phyloP scores from a whole-genome alignment of 805 yeast genomes.

The Sugiyamaella chiloensis region DNA sequence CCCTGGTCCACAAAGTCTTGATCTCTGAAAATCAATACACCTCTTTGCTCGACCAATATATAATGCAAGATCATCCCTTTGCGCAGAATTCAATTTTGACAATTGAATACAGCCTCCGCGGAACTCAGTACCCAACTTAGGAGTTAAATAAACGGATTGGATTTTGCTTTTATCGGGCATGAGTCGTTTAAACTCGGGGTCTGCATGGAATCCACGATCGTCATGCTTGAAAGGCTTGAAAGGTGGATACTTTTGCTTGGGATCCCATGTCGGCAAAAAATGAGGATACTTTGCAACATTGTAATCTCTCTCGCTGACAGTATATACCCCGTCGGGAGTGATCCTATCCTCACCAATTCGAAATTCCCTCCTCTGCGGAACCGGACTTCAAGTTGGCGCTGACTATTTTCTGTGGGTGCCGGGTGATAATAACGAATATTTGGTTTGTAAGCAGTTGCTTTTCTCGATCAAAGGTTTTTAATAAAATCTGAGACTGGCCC shows the following conservation, averaged over 20 bases:
- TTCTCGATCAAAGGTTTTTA: no score
- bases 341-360: neutral
- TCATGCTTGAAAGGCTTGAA: neutral
- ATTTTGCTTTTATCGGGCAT: neutral
- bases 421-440: no score
- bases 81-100: slow-evolving; percentile 49
- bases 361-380: no score
- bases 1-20: slow-evolving; percentile 56
- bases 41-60: slow-evolving; percentile 60
- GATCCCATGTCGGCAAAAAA: neutral
- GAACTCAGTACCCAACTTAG: slow-evolving; percentile 67
- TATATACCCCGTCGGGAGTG: neutral
- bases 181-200: neutral
- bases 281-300: neutral
- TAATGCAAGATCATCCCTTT: slow-evolving; percentile 66
- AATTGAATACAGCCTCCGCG: slow-evolving; percentile 52
- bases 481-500: no score
- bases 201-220: neutral
- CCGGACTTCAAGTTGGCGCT: no score
- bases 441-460: no score
- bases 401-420: no score
- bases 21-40: slow-evolving; percentile 66
- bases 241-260: neutral
- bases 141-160: slow-evolving; percentile 42
- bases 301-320: neutral